Evolutionary conservation across 2,329 filamentous ascomycete genomes (phyloP).

Genomic region (Phyllachora maydis): DNA sequence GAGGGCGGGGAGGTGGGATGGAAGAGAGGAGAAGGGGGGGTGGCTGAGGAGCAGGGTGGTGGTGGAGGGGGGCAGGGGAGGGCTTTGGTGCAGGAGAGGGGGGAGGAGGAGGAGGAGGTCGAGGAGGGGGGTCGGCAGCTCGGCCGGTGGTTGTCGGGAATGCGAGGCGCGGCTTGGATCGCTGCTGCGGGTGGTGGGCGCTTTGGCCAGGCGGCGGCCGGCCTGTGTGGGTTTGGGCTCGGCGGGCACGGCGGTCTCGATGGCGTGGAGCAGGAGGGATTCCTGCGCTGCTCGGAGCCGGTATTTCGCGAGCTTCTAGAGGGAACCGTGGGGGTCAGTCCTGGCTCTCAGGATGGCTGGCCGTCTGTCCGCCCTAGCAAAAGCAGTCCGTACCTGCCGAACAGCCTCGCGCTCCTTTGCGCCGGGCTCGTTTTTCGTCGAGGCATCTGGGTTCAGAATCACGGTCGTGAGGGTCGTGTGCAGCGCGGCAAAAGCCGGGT

Average conservation of each 20-base stretch:
- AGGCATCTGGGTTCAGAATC: conserved; percentile 34
- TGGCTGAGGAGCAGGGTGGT: conserved; percentile 23
- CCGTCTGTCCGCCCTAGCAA: conserved; percentile 1
- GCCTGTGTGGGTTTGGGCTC: conserved; percentile 4
- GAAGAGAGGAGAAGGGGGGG: conserved; percentile 26
- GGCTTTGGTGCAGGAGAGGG: conserved; percentile 19
- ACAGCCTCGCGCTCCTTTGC: conserved; percentile 27
- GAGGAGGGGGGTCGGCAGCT: conserved; percentile 14
- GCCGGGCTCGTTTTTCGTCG: conserved; percentile 28
- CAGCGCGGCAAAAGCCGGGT: conserved; percentile 38
- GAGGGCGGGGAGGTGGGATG: conserved; percentile 24
- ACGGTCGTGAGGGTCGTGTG: conserved; percentile 31
- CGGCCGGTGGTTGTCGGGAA: conserved; percentile 4
- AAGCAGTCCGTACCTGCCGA: conserved; percentile 20
- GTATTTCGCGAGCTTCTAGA: conserved; percentile 24
- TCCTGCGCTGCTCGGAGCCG: conserved; percentile 26
- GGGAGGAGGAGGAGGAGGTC: conserved; percentile 35
- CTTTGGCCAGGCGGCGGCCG: conserved; percentile 7
- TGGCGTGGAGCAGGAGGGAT: conserved; percentile 27
- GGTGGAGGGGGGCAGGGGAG: conserved; percentile 14
- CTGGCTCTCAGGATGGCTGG: too few species aligned
- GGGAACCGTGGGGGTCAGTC: conserved; percentile 1
- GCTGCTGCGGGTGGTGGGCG: conserved; percentile 5
- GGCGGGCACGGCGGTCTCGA: conserved; percentile 17
- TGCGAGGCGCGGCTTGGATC: too few species aligned